Evolutionary conservation across 2,329 filamentous ascomycete species (phyloP), one percentile per base, ranked within the genome.

Genomic region (Herpotrichia juniperi): DNA sequence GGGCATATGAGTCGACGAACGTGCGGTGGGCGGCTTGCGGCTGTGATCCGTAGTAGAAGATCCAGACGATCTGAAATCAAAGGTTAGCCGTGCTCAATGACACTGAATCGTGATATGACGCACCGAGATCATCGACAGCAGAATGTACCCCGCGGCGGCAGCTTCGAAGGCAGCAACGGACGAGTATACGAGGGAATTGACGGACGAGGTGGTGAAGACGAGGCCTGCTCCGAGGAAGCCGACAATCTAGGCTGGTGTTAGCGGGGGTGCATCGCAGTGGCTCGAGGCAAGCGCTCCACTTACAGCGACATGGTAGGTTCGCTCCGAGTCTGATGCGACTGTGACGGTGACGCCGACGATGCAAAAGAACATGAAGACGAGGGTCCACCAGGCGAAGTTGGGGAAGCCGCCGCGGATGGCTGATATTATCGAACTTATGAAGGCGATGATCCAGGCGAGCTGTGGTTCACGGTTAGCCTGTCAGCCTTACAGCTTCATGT

Each of bases 1-100:
- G 83, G 43, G 94, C 92, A 69, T 97, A 97, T 0, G 93, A 96
- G 77, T 99, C 94, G 64, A 97, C 89, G 73, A 96, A 96, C 51
- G 91, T 88, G 65, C 93, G 90, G 58, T 93, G 90, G 48, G 88
- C 85, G 14, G 93, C 90, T 35, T 91, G 90, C 1, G 93, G 92
- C 16, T 92, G 89, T 2, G 93, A 96, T 66, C 94, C 94, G 68
- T 97, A 99, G 81, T 97, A 97, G 77, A 97, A 96, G 63, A 97
- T 96, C 94, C 94, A 99, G 53, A 97, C 85, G 64, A 96, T 90
- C 93, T 97, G 64, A 31, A 34, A 14, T 51, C 14, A 39, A 46
- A 32, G 14, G 57, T 73, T 56, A 74, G 68, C 30, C 32, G 4
- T 4, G 25, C 30, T 7, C 17, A 14, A 37, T 21, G 16, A 8